Evolutionary conservation across 1,139 yeast species (phyloP).

Genomic region (Kurtzmaniella quercitrusa): DNA sequence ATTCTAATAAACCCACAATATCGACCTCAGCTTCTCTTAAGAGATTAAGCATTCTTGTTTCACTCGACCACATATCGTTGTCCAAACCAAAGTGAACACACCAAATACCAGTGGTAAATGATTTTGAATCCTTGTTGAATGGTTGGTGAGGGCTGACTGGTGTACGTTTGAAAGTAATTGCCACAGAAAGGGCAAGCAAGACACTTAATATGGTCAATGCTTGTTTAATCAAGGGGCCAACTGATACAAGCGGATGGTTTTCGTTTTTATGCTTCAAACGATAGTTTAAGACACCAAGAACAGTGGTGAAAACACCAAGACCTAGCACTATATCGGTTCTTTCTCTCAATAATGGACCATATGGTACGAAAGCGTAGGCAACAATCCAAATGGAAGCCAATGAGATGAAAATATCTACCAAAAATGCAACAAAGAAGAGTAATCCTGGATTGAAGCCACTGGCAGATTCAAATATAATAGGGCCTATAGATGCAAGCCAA

Average conservation of each 20-base stretch:
- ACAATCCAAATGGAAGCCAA: constrained; percentile 94
- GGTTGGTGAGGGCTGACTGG: constrained; percentile 63
- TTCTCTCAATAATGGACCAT: constrained; percentile 83
- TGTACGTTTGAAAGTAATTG: constrained; percentile 53
- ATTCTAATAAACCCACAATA: constrained; percentile 84
- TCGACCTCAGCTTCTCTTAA: constrained; percentile 84
- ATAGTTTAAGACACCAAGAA: constrained; percentile 33
- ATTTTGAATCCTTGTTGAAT: constrained; percentile 67
- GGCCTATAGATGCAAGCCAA: constrained; percentile 61
- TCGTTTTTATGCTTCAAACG: constrained; percentile 17
- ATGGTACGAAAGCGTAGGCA: constrained; percentile 97
- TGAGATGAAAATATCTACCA: constrained; percentile 52
- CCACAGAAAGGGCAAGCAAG: constrained; percentile 26
- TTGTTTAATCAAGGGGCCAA: constrained; percentile 19
- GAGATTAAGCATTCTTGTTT: constrained; percentile 80
- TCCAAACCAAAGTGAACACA: constrained; percentile 96
- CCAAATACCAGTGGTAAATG: constrained; percentile 96
- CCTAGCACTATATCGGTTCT: constrained; percentile 73
- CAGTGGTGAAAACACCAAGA: constrained; percentile 40
- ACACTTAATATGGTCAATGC: constrained; percentile 22
- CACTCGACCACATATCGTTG: constrained; percentile 98
- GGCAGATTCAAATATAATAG: constrained; percentile 56
- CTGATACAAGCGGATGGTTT: constrained; percentile 12
- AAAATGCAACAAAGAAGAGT: constrained; percentile 54
- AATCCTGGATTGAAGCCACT: constrained; percentile 57